Conservation (phyloP, 257 asterid species). For the Solanum peruvianum region DNA sequence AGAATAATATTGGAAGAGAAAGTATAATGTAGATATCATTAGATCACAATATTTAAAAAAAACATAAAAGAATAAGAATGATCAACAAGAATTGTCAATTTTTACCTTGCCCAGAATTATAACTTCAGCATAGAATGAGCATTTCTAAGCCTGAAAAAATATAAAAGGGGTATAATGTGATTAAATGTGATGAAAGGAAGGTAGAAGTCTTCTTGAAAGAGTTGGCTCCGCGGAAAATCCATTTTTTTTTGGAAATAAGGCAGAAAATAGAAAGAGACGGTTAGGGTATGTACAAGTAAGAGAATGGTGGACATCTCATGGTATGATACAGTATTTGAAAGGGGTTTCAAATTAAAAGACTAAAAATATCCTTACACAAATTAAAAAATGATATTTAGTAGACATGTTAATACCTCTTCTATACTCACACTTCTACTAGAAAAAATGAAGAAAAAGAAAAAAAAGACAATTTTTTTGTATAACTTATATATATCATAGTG, state of each 20-base stretch:
- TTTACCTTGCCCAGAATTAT: not conserved
- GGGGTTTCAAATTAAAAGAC: not conserved
- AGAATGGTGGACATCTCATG: not conserved
- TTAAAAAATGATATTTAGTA: too few species aligned
- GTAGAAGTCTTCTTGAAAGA: not conserved
- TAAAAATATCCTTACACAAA: not conserved
- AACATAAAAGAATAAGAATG: too few species aligned
- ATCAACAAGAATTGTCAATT: too few species aligned
- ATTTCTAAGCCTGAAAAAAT: not conserved
- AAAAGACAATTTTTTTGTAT: too few species aligned
- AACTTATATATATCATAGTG: too few species aligned
- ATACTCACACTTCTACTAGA: too few species aligned
- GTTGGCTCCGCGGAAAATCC: not conserved
- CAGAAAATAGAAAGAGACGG: not conserved
- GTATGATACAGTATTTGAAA: not conserved
- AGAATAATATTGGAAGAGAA: too few species aligned
- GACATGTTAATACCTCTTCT: too few species aligned
- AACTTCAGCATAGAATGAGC: not conserved
- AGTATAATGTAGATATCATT: too few species aligned
- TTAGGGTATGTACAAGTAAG: not conserved
- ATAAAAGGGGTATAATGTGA: not conserved
- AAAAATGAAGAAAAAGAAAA: too few species aligned
- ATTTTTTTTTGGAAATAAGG: not conserved
- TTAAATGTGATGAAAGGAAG: not conserved
- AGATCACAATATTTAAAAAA: too few species aligned